Percentiles rank a stretch among this genome's conserved stretches.
These are phyloP conservation scores for Adansonia gregorii DNA, from an alignment of 441 rosid species.

Conservation along the genomic window DNA sequence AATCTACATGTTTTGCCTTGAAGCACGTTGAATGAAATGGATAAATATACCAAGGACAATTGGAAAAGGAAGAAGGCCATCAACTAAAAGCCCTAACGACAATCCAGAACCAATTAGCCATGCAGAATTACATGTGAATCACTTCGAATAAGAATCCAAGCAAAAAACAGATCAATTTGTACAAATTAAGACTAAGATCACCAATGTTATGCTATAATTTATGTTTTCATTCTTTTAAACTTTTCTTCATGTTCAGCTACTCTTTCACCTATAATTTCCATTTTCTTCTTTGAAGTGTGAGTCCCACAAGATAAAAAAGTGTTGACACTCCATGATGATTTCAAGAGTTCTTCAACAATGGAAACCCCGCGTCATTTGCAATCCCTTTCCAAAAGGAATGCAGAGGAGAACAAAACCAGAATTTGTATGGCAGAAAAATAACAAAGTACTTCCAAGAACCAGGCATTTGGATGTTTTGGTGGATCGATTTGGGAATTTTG, in stretches of 20 bases:
- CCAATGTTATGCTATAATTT: slow-evolving; percentile 26
- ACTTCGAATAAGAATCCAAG: slow-evolving; percentile 32
- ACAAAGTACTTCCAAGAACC: neutral
- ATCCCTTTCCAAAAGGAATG: slow-evolving; percentile 29
- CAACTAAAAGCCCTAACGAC: too few species aligned
- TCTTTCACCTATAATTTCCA: slow-evolving; percentile 30
- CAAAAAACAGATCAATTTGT: slow-evolving; percentile 40
- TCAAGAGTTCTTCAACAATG: slow-evolving; percentile 23
- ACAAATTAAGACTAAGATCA: slow-evolving; percentile 40
- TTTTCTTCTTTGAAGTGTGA: slow-evolving; percentile 42
- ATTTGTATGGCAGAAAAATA: slow-evolving; percentile 33
- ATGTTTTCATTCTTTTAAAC: slow-evolving; percentile 26
- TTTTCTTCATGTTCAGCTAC: slow-evolving; percentile 12
- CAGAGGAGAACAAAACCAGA: slow-evolving; percentile 27
- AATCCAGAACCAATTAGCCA: slow-evolving; percentile 19
- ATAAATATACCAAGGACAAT: too few species aligned
- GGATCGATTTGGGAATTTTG: neutral
- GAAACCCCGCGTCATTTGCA: slow-evolving; percentile 10
- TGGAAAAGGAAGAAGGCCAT: too few species aligned
- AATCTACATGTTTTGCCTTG: too few species aligned
- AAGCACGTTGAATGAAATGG: too few species aligned
- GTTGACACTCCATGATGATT: slow-evolving; percentile 27
- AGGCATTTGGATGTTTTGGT: neutral
- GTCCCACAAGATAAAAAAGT: slow-evolving; percentile 33
- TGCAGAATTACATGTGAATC: slow-evolving; percentile 22